Evolutionary conservation across 306 rosid species (phyloP), one percentile per base, ranked within the genome.

Genomic region (Vigna hirtella): DNA sequence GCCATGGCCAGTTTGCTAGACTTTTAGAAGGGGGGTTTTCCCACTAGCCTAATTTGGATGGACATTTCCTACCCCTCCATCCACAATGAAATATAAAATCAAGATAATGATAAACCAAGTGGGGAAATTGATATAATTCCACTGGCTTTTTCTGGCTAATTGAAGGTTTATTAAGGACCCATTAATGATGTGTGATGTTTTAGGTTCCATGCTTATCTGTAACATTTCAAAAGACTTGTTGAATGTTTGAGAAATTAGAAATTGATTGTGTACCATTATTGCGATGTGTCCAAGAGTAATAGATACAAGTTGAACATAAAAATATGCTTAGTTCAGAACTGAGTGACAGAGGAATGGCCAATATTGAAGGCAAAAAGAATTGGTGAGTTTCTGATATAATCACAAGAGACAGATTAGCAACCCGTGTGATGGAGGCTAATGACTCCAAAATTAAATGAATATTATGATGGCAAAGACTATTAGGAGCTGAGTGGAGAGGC

Each of bases 401-500:
- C 40, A 72, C 24, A 48, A 16, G 12, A 56, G 52, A 81, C 56
- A 77, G 34, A 70, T 73, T 74, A 78, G 48, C 58, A 65, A 65
- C 51, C 47, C 32, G 6, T 74, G 77, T 57, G 26, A 78, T 73
- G 69, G 67, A 77, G 75, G 43, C 65, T 66, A 76, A 80, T 47
- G 66, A 66, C 74, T 65, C 67, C 57, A 83, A 80, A 48, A 64
- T 77, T 73, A 80, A 80, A 38, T 53, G 11, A 70, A 66, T 63
- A 79, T 73, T 76, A 76, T 83, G 80, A 77, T 79, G 50, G 74
- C 70, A 49, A 77, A 73, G 75, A 55, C 58, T 77, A 78, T 16
- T 73, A 82, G 83, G 83, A 81, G 82, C n/a, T 68, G 70, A 79
- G 80, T 85, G 83, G 86, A 81, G 93, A 90, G 91, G 90, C 97